phyloP scores from a whole-genome alignment of 83 land plant genomes.

The Thuja plicata region DNA sequence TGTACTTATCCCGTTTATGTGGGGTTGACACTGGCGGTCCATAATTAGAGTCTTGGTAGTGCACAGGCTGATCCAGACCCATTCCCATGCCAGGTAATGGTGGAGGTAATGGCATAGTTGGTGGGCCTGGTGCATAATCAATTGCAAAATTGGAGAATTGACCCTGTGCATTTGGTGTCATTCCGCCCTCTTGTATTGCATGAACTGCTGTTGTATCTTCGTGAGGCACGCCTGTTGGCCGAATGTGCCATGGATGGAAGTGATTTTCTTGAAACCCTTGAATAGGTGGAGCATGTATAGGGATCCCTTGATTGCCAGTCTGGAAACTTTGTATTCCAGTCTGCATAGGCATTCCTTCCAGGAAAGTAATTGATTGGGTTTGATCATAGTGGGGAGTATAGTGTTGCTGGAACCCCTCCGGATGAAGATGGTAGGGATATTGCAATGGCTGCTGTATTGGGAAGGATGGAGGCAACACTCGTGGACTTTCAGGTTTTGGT shows the following conservation, averaged over 20 bases:
- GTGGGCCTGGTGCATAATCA: not conserved
- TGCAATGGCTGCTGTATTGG: constrained; percentile 24
- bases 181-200: not conserved
- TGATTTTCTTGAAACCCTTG: constrained; percentile 5
- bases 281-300: constrained; percentile 1
- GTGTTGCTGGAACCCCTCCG: constrained; percentile 34
- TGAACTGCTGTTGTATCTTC: constrained; percentile 3
- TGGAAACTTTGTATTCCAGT: constrained; percentile 9
- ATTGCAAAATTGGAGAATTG: constrained; percentile 9
- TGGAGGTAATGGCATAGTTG: not conserved
- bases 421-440: constrained; percentile 23
- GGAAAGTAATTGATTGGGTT: not conserved
- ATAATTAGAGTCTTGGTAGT: constrained; percentile 6
- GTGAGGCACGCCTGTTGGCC: not conserved
- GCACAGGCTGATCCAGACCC: constrained; percentile 4
- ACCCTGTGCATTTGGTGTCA: not conserved
- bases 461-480: constrained; percentile 19
- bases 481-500: constrained; percentile 24
- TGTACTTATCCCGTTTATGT: constrained; percentile 1
- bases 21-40: not conserved
- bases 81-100: not conserved
- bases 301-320: constrained; percentile 8
- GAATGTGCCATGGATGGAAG: not conserved
- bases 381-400: constrained; percentile 10
- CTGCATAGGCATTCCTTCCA: not conserved